Conservation (phyloP, 2,329 filamentous ascomycete species). For the Botrytis fragariae region DNA sequence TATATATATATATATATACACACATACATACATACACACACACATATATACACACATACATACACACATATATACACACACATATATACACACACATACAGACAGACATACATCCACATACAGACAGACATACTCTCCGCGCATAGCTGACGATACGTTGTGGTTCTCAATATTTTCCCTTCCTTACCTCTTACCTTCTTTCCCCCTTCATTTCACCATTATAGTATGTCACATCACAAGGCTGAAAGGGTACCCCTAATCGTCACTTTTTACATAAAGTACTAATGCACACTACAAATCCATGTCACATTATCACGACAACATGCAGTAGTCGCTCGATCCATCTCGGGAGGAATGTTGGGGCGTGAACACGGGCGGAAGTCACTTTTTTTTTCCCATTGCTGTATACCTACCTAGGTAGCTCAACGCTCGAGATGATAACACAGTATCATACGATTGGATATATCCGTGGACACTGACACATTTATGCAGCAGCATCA, state of each 20-base stretch:
- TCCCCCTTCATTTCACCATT: not conserved
- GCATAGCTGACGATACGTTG: too few species aligned
- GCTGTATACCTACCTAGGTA: not conserved
- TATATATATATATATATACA: not conserved
- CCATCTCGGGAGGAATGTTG: not conserved
- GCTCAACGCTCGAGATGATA: not conserved
- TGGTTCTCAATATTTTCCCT: not conserved
- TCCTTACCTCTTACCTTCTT: not conserved
- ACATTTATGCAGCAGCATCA: not conserved
- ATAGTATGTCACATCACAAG: not conserved
- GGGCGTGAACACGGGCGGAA: not conserved
- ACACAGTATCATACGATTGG: not conserved
- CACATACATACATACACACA: not conserved
- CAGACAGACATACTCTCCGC: not conserved
- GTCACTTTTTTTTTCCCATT: not conserved
- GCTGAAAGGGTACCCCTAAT: not conserved
- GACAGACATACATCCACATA: not conserved
- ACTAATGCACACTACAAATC: conserved; percentile 7
- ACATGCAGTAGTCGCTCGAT: conserved; percentile 4
- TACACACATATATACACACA: not conserved
- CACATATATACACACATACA: not conserved
- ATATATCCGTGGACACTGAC: not conserved
- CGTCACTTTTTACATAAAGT: not conserved
- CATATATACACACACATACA: not conserved
- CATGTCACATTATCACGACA: conserved; percentile 13